Conservation (phyloP, 2,329 filamentous ascomycete species). For the Nemania abortiva region DNA sequence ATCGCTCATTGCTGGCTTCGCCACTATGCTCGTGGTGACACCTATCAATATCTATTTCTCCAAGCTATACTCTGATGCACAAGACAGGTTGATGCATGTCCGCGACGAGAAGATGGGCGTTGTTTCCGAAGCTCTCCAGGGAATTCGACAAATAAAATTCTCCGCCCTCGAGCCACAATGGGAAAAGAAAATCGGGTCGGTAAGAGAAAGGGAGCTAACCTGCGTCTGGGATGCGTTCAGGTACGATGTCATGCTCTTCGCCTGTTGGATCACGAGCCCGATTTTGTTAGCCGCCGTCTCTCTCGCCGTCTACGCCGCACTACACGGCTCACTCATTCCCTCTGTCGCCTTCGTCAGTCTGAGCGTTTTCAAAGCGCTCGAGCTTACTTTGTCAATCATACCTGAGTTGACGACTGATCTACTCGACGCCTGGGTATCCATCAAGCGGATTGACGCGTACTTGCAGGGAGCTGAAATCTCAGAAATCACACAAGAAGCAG, state of each 20-base stretch:
- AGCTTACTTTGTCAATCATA: conserved; percentile 76
- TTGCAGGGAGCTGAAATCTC: conserved; percentile 74
- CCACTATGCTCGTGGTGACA: conserved; percentile 71
- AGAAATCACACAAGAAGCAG: conserved; percentile 64
- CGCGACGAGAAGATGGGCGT: conserved; percentile 81
- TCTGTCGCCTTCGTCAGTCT: conserved; percentile 85
- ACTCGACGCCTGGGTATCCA: conserved; percentile 79
- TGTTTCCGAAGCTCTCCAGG: conserved; percentile 80
- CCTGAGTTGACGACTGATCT: conserved; percentile 79
- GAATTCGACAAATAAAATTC: conserved; percentile 88
- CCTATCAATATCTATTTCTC: conserved; percentile 77
- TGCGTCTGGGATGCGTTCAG: conserved; percentile 75
- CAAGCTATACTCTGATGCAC: conserved; percentile 72
- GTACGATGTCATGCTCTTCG: conserved; percentile 71
- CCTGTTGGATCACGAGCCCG: conserved; percentile 79
- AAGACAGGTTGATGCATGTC: conserved; percentile 79
- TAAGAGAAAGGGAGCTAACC: conserved; percentile 74
- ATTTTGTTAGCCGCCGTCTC: conserved; percentile 79
- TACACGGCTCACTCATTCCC: conserved; percentile 73
- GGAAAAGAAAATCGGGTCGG: conserved; percentile 75
- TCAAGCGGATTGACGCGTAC: conserved; percentile 78
- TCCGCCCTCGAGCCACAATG: conserved; percentile 80
- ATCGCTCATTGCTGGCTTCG: conserved; percentile 73
- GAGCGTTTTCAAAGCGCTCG: conserved; percentile 78
- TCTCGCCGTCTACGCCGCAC: conserved; percentile 73